Evolutionary conservation across 768 basidiomycete species (phyloP).

Genomic region (Agrocybe chaxingu): DNA sequence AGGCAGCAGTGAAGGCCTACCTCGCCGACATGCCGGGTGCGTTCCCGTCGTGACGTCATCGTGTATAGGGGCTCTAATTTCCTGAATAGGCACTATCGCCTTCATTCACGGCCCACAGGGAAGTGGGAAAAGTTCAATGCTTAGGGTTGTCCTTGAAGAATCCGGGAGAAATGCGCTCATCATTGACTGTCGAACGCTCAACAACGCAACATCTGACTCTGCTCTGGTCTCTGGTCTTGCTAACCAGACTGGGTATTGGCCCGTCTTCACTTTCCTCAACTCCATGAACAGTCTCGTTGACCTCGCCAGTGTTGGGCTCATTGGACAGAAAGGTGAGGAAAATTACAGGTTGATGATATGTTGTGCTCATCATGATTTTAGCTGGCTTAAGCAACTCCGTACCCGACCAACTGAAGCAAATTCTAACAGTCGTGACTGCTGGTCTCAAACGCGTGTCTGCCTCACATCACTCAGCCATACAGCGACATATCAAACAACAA

Average conservation of each 20-base stretch:
- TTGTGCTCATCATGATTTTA: conserved; percentile 23
- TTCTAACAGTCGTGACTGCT: conserved; percentile 73
- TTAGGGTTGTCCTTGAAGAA: conserved; percentile 50
- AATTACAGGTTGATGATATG: background rate
- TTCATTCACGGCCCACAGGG: conserved; percentile 85
- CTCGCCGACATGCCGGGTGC: conserved; percentile 73
- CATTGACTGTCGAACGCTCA: conserved; percentile 83
- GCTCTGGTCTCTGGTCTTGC: conserved; percentile 70
- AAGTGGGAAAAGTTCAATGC: conserved; percentile 69
- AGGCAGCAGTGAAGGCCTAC: conserved; percentile 63
- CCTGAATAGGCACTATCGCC: conserved; percentile 57
- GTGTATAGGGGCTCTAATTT: conserved; percentile 3
- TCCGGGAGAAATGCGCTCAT: conserved; percentile 62
- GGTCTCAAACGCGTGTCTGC: conserved; percentile 66
- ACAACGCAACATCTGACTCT: conserved; percentile 65
- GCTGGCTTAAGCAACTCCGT: conserved; percentile 83
- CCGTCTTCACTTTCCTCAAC: conserved; percentile 81
- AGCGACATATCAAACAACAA: conserved; percentile 33
- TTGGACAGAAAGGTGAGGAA: conserved; percentile 82
- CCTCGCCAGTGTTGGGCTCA: conserved; percentile 89
- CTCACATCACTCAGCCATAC: conserved; percentile 42
- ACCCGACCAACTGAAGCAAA: conserved; percentile 77
- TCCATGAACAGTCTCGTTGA: conserved; percentile 84
- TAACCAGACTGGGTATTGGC: conserved; percentile 83
- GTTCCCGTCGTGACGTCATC: conserved; percentile 18